These are phyloP conservation scores for Biancaea sappan DNA, from an alignment of 306 rosid genomes.

Conservation along the genomic window DNA sequence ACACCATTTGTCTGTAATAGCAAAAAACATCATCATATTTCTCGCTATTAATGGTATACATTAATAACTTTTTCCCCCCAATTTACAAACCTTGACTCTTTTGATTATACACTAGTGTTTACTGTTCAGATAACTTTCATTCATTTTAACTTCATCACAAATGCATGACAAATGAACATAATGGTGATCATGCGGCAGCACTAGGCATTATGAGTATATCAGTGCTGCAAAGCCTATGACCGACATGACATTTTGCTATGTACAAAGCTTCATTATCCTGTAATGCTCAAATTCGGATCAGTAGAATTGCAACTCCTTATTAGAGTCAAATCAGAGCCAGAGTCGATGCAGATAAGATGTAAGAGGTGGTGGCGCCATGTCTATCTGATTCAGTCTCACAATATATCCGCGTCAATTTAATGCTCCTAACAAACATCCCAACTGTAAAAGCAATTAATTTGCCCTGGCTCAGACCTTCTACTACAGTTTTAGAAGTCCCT, in stretches of 20 bases:
- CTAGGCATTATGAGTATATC: constrained; percentile 1
- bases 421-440: constrained; percentile 60
- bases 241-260: neutral
- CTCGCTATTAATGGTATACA: too few relatives aligned
- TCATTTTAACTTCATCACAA: neutral
- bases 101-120: neutral
- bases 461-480: constrained; percentile 19
- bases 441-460: constrained; percentile 40
- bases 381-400: constrained; percentile 32
- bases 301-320: neutral
- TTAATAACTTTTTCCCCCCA: neutral
- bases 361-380: neutral
- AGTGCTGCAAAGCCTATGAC: neutral
- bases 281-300: neutral
- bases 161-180: constrained; percentile 2
- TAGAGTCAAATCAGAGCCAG: neutral
- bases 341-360: neutral
- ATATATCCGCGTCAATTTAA: constrained; percentile 75
- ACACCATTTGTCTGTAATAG: neutral
- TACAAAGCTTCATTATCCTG: neutral
- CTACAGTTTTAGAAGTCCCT: neutral
- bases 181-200: neutral
- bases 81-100: neutral
- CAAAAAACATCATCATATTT: neutral
- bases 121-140: neutral